Percentiles rank a stretch among this genome's conserved stretches.
phyloP scores from a whole-genome alignment of 352 stramenopile species.

The Saprolegnia diclina region DNA sequence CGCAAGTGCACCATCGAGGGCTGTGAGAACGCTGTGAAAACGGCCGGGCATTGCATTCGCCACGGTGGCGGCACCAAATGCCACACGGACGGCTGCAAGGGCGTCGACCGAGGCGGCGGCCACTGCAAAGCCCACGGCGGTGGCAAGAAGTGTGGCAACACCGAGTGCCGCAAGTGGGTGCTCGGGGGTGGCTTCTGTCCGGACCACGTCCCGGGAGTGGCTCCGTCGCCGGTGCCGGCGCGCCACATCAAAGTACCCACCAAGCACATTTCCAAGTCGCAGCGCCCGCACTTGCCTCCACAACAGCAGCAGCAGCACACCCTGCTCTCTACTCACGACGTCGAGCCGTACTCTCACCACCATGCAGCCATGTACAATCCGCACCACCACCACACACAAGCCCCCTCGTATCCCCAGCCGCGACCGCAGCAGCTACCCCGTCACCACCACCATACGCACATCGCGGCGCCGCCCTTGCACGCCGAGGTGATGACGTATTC shows the following conservation, averaged over 20 bases:
- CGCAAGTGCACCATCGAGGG: conserved; percentile 67
- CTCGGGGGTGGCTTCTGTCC: conserved; percentile 65
- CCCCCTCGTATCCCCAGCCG: too few relatives aligned
- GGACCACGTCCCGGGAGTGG: conserved; percentile 34
- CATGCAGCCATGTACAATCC: neutral
- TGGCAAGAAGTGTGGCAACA: conserved; percentile 65
- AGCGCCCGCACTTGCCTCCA: neutral
- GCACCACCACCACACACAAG: neutral
- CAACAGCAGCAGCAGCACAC: neutral
- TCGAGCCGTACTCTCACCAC: neutral
- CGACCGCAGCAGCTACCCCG: neutral
- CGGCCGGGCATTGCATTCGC: conserved; percentile 76
- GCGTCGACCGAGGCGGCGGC: conserved; percentile 70
- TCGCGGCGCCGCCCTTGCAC: neutral
- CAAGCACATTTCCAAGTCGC: neutral
- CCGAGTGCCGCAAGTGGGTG: conserved; percentile 77
- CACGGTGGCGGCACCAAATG: conserved; percentile 78
- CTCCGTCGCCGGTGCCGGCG: too few relatives aligned
- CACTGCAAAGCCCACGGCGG: conserved; percentile 80
- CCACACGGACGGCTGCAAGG: conserved; percentile 51
- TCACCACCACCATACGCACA: neutral
- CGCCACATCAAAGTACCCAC: neutral
- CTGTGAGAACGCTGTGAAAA: conserved; percentile 80
- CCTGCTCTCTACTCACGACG: too few relatives aligned
- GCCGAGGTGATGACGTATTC: neutral